Base-by-base conservation (phyloP, 1,284 basidiomycete genomes). In the Amylostereum areolatum region DNA sequence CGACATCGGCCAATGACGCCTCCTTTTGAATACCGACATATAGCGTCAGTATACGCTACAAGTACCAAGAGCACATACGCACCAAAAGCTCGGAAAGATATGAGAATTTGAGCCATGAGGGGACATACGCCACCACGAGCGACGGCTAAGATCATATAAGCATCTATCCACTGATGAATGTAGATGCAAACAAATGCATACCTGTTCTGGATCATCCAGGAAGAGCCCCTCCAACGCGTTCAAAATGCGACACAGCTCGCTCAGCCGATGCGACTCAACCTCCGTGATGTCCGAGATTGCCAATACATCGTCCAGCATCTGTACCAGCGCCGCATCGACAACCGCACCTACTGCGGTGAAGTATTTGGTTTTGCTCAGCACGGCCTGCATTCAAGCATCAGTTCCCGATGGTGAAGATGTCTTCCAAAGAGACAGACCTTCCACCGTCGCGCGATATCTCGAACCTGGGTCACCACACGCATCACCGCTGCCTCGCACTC, bases 101-200 rank as follows among this genome's bases (percentile, higher is more conserved):
- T 24, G 88, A 92, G 66, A 92, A 95, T 64, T 96, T 96, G 59
- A 96, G 78, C 94, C 92, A 97, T n/a, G 82, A 85, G 1, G 90
- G 88, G 12, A 94, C 91, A 56, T 89, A 88, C 1, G 78, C 80
- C 2, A 81, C 80, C 10, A 84, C 80, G 50, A 85, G 80, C 1
- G 84, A 82, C n/a, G 81, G 74, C 80, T 88, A 46, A 29, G 25
- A 32, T 42, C 49, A 42, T 12, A 50, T 37, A 44, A 8, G 48
- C 51, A 32, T 36, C 18, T 41, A 18, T 43, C 30, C 34, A 39
- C 49, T 25, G 27, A 25, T 3, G 48, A 43, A 6, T 28, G 40
- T 41, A 37, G 28, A 27, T 31, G 11, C 29, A 35, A 24, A 18
- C 33, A 43, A 18, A 27, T 31, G 41, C 71, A 57, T 53, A 83